Evolutionary conservation across 1,139 yeast genomes (phyloP).

Genomic region (Protomyces inundatus): DNA sequence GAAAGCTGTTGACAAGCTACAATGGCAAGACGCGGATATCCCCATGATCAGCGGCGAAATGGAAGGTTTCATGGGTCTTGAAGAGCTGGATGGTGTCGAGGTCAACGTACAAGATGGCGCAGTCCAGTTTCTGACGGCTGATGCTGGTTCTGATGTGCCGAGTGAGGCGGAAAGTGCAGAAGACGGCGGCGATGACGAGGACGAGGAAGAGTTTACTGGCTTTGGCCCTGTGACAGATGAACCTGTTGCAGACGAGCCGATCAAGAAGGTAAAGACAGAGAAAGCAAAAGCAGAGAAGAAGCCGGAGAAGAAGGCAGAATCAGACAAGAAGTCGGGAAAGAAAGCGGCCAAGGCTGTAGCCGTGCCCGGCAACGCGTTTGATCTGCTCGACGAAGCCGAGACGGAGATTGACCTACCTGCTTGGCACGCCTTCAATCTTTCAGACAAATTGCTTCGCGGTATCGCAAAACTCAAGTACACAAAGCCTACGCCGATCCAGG

Average conservation of each 20-base stretch:
- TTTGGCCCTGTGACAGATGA: background rate
- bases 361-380: conserved; percentile 27
- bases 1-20: background rate
- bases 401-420: conserved; percentile 48
- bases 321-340: conserved; percentile 11
- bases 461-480: conserved; percentile 54
- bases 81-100: conserved; percentile 89
- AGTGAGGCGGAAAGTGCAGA: conserved; percentile 33
- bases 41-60: conserved; percentile 52
- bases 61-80: conserved; percentile 86
- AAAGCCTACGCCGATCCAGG: conserved; percentile 80
- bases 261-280: conserved; percentile 18
- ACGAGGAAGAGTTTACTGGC: conserved; percentile 28
- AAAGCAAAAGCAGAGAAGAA: conserved; percentile 28
- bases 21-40: background rate
- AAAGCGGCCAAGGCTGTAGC: conserved; percentile 9
- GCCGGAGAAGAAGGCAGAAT: conserved; percentile 3
- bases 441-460: conserved; percentile 55
- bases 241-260: conserved; percentile 25
- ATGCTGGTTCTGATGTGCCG: conserved; percentile 35
- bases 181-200: conserved; percentile 20
- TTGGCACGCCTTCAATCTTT: conserved; percentile 51
- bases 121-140: conserved; percentile 38
- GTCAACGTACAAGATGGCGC: conserved; percentile 46
- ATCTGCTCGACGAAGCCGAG: conserved; percentile 42